Base-by-base conservation (phyloP, 352 stramenopile species). In the Phytophthora sp. region DNA sequence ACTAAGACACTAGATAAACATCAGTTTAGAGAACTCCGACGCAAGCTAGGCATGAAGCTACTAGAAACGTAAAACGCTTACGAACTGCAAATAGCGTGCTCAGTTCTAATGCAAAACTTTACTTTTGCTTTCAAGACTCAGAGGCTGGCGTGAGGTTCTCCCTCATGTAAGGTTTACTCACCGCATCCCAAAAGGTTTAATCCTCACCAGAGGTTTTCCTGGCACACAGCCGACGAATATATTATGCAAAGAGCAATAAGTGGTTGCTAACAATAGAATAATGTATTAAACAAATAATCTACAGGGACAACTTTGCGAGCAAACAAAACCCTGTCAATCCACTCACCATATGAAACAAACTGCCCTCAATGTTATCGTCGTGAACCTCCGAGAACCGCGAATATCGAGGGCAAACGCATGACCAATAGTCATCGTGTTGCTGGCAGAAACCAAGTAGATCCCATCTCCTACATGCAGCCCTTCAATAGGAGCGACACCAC, bases 241-340 rank as follows among this genome's bases (percentile, higher is more conserved):
- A 39, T n/a, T n/a, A n/a, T n/a, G n/a, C n/a, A 39, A 39, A 39
- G 16, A 23, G 21, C 4, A 51, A 39, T 18, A 53, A 26, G 7
- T 20, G 24, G n/a, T n/a, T n/a, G n/a, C n/a, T n/a, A n/a, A n/a
- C n/a, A 38, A 53, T 4, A 13, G 38, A 45, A 45, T 45, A 45
- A 36, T 53, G 26, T 53, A 36, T 53, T 29, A 20, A 27, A 24
- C 38, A 1, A 39, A n/a, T n/a, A 7, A 39, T 53, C 30, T 39
- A 39, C 27, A 27, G 39, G 29, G 20, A 16, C 18, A 20, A 63
- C 42, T 21, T 54, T 55, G 39, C 54, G 54, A 30, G 47, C 39
- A 36, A 63, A 52, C 39, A 35, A 52, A 1, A 52, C 16, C 8
- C 36, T 50, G 21, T 61, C 21, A 7, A 61, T 52, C 55, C 55